Base-by-base conservation (phyloP, 768 basidiomycete species). In the Phanerochaete carnosa region DNA sequence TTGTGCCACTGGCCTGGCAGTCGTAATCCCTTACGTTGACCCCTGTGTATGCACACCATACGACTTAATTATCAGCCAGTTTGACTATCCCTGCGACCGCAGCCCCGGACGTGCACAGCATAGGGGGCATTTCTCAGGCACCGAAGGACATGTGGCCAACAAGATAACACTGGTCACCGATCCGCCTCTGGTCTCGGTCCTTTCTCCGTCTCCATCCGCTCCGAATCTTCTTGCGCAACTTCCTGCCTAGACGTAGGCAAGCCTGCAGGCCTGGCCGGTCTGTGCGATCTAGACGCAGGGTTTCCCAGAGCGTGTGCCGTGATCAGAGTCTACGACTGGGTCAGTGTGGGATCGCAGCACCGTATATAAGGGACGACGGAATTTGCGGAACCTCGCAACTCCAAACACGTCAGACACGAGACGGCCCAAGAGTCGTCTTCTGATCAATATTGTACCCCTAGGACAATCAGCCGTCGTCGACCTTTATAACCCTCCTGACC, bases 381-480 rank as follows among this genome's bases (percentile, higher is more conserved):
- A 53, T 35, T 9, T 35, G 33, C 52, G 30, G 52, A 32, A 35
- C 23, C 52, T 23, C 33, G 30, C 35, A 19, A 30, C 52, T 53
- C 22, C 52, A 53, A 53, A 50, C 49, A 30, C 49, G 49, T 53
- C 23, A 35, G 52, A 37, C 52, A 53, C 52, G 52, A 16, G 26
- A 35, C 29, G 52, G 5, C 52, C 9, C 15, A 15, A 56, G 52
- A n/a, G 37, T 35, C 32, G 45, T 49, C 56, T 22, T 58, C 47
- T 53, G 57, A 58, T 58, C 57, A 49, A 15, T 51, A 9, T 26
- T 23, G 32, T 8, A n/a, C 52, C 52, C 52, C 52, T 53, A 33
- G 25, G 19, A 49, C 45, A n/a, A 28, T 51, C 46, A 35, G 30
- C 32, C 33, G 37, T 37, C 23, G 46, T 19, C 45, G 22, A 32